Percentiles rank a stretch among this genome's conserved stretches.
Evolutionary conservation across 208 protist species (phyloP).

Genomic region (Blechomonas ayalai): DNA sequence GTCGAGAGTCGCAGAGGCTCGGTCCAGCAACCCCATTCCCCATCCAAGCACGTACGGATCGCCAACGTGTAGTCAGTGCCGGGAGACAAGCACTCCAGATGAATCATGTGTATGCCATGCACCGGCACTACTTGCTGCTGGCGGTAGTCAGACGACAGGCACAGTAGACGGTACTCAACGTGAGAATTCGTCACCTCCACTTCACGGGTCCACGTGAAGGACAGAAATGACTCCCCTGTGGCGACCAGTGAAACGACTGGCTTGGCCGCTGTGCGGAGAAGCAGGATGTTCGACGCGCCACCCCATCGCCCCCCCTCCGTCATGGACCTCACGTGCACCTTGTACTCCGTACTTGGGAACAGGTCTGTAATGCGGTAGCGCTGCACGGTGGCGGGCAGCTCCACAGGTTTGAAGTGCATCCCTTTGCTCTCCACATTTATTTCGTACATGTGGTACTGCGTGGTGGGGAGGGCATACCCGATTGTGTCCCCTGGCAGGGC

Average conservation of each 20-base stretch:
- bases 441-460: constrained; percentile 35
- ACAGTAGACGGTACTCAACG: constrained; percentile 64
- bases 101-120: constrained; percentile 30
- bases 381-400: constrained; percentile 11
- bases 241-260: constrained; percentile 37
- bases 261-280: constrained; percentile 50
- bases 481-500: constrained; percentile 16
- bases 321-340: constrained; percentile 60
- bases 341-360: constrained; percentile 61
- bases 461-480: constrained; percentile 38
- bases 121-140: constrained; percentile 27
- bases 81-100: constrained; percentile 54
- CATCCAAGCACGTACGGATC: constrained; percentile 60
- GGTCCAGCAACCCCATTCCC: constrained; percentile 86
- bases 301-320: constrained; percentile 68
- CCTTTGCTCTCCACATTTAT: constrained; percentile 37
- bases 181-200: constrained; percentile 50
- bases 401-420: constrained; percentile 6
- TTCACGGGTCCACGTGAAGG: constrained; percentile 60
- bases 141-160: constrained; percentile 34
- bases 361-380: constrained; percentile 37
- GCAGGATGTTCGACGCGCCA: constrained; percentile 43
- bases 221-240: constrained; percentile 76
- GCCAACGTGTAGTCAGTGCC: constrained; percentile 62
- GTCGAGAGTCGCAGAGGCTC: constrained; percentile 58